Percentiles rank a stretch among this genome's conserved stretches.
phyloP scores from a whole-genome alignment of 768 basidiomycete species.

The Melanogaster broomeanus region DNA sequence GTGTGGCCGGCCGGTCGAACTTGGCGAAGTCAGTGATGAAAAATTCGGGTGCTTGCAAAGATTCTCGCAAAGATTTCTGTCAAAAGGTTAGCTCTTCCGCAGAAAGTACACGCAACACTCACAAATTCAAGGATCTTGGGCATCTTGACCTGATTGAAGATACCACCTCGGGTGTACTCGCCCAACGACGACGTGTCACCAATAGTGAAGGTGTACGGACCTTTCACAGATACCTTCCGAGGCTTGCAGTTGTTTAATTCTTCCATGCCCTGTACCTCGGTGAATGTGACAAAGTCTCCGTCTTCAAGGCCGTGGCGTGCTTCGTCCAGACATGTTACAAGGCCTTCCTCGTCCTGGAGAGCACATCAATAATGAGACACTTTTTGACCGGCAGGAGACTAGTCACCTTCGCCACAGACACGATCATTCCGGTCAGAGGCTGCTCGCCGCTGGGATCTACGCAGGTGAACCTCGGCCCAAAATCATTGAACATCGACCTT shows the following conservation, averaged over 20 bases:
- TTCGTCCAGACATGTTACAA: slow-evolving; percentile 97
- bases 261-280: slow-evolving; percentile 93
- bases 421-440: slow-evolving; percentile 92
- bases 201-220: slow-evolving; percentile 96
- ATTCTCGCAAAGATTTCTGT: slow-evolving; percentile 93
- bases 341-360: slow-evolving; percentile 75
- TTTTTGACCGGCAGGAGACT: neutral
- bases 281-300: slow-evolving; percentile 96
- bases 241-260: slow-evolving; percentile 91
- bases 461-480: slow-evolving; percentile 91
- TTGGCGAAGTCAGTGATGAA: slow-evolving; percentile 98
- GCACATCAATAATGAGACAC: neutral
- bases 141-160: slow-evolving; percentile 99
- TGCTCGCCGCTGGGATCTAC: slow-evolving; percentile 99
- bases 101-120: slow-evolving; percentile 33
- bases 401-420: slow-evolving; percentile 82
- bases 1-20: slow-evolving; percentile 86
- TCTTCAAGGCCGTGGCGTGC: slow-evolving; percentile 98
- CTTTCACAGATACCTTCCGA: slow-evolving; percentile 89
- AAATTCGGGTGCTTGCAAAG: slow-evolving; percentile 76
- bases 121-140: slow-evolving; percentile 95
- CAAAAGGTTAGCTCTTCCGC: slow-evolving; percentile 2
- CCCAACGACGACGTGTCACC: slow-evolving; percentile 84
- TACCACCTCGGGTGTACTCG: slow-evolving; percentile 83
- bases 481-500: slow-evolving; percentile 95